These are phyloP conservation scores for Pyrenophora seminiperda DNA, from an alignment of 2,329 filamentous ascomycete species.

Conservation along the genomic window DNA sequence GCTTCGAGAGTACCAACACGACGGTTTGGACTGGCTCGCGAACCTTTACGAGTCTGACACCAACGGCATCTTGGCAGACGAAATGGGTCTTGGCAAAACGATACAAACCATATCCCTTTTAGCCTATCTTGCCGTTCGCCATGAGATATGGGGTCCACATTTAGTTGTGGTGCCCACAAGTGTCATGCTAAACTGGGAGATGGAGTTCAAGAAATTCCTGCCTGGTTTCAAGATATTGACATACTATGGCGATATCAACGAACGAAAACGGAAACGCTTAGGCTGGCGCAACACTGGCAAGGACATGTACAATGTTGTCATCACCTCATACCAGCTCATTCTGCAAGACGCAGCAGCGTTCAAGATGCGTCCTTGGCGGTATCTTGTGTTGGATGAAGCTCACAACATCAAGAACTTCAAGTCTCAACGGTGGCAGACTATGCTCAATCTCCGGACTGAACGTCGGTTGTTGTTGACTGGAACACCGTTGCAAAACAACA, in stretches of 20 bases:
- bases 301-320: slow-evolving; percentile 87
- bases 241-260: slow-evolving; percentile 93
- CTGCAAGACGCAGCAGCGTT: slow-evolving; percentile 93
- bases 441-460: slow-evolving; percentile 90
- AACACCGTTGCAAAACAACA: slow-evolving; percentile 94
- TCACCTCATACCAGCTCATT: slow-evolving; percentile 96
- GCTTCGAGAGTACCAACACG: slow-evolving; percentile 93
- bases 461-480: slow-evolving; percentile 87
- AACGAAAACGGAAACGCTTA: slow-evolving; percentile 85
- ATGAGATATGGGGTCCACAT: slow-evolving; percentile 94
- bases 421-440: slow-evolving; percentile 93
- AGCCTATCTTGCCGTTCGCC: slow-evolving; percentile 86
- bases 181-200: slow-evolving; percentile 99
- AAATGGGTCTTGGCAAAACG: slow-evolving; percentile 98
- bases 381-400: slow-evolving; percentile 96
- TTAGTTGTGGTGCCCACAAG: slow-evolving; percentile 95
- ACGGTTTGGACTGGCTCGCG: slow-evolving; percentile 95
- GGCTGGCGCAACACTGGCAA: slow-evolving; percentile 89
- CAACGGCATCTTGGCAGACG: slow-evolving; percentile 95
- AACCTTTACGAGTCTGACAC: slow-evolving; percentile 89
- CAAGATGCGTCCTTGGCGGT: slow-evolving; percentile 92
- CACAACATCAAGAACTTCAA: slow-evolving; percentile 99
- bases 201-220: slow-evolving; percentile 99
- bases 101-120: slow-evolving; percentile 96
- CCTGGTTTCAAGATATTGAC: slow-evolving; percentile 97